Evolutionary conservation across 2,329 filamentous ascomycete species (phyloP).

Genomic region (Fusarium abutilonis): DNA sequence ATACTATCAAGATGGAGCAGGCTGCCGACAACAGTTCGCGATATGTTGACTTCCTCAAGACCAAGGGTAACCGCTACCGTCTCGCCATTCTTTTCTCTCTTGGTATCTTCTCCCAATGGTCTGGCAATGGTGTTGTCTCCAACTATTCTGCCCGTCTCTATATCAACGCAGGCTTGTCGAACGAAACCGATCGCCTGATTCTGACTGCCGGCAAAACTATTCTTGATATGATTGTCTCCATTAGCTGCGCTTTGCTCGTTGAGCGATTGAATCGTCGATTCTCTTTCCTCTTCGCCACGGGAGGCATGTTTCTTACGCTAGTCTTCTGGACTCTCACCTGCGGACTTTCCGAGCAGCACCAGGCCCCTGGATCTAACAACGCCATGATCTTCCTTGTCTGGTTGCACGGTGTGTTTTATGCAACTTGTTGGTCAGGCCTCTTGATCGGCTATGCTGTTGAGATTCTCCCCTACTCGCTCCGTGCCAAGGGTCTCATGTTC

Average conservation of each 20-base stretch:
- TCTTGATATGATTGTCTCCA: slow-evolving; percentile 67
- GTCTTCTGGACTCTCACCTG: slow-evolving; percentile 64
- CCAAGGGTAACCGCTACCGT: slow-evolving; percentile 71
- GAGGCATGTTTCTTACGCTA: slow-evolving; percentile 60
- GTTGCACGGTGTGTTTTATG: slow-evolving; percentile 68
- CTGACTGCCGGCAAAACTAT: slow-evolving; percentile 67
- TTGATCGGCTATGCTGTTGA: slow-evolving; percentile 67
- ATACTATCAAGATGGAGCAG: slow-evolving; percentile 69
- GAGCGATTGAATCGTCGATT: slow-evolving; percentile 63
- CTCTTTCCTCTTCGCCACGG: slow-evolving; percentile 61
- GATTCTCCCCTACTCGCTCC: slow-evolving; percentile 66
- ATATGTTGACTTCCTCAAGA: slow-evolving; percentile 70
- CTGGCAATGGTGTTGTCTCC: slow-evolving; percentile 72
- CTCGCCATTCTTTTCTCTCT: slow-evolving; percentile 69
- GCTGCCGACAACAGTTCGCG: slow-evolving; percentile 58
- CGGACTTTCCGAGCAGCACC: slow-evolving; percentile 60
- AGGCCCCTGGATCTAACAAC: slow-evolving; percentile 55
- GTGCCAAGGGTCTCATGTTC: slow-evolving; percentile 68
- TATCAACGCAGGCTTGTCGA: slow-evolving; percentile 66
- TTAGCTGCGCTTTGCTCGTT: slow-evolving; percentile 61
- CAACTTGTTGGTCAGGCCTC: slow-evolving; percentile 68
- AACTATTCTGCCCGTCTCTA: slow-evolving; percentile 74
- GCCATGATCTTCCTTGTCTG: slow-evolving; percentile 68
- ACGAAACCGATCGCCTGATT: slow-evolving; percentile 64
- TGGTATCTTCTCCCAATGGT: slow-evolving; percentile 74